Conservation (phyloP, 306 rosid genomes). For the Quillaja saponaria region DNA sequence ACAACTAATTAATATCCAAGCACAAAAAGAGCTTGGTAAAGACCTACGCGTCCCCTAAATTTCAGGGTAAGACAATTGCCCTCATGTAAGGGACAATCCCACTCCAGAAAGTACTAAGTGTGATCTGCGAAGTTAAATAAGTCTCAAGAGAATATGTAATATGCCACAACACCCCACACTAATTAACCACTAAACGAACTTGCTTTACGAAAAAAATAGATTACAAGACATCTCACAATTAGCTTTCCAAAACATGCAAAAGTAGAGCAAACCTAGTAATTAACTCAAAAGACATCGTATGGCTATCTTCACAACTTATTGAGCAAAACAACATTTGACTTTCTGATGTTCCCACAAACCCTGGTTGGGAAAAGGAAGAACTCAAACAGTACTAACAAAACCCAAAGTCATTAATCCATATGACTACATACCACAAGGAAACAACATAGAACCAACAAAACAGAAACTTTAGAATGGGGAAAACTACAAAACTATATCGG, state of each 20-base stretch:
- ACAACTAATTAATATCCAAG: conserved; percentile 55
- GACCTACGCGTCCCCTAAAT: conserved; percentile 35
- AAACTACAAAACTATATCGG: too few species aligned
- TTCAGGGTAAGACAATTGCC: conserved; percentile 33
- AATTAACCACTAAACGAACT: conserved; percentile 22
- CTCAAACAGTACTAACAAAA: not conserved
- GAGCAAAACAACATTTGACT: too few species aligned
- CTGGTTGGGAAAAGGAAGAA: not conserved
- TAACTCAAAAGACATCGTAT: too few species aligned
- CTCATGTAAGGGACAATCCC: too few species aligned
- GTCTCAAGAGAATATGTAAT: too few species aligned
- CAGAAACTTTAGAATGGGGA: too few species aligned
- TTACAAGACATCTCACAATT: not conserved
- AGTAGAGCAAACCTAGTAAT: not conserved
- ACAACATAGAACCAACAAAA: too few species aligned
- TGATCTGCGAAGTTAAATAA: too few species aligned
- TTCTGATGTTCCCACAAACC: not conserved
- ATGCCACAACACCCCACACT: conserved; percentile 35
- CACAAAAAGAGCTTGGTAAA: conserved; percentile 44
- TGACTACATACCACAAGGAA: not conserved
- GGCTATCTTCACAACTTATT: too few species aligned
- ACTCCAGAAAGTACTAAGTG: too few species aligned
- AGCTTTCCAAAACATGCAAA: not conserved
- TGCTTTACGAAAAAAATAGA: conserved; percentile 10
- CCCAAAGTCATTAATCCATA: not conserved